Percentiles rank a stretch among this genome's conserved stretches.
These are phyloP conservation scores for Tubosaeta sp. DNA, from an alignment of 768 basidiomycete species.

Conservation along the genomic window DNA sequence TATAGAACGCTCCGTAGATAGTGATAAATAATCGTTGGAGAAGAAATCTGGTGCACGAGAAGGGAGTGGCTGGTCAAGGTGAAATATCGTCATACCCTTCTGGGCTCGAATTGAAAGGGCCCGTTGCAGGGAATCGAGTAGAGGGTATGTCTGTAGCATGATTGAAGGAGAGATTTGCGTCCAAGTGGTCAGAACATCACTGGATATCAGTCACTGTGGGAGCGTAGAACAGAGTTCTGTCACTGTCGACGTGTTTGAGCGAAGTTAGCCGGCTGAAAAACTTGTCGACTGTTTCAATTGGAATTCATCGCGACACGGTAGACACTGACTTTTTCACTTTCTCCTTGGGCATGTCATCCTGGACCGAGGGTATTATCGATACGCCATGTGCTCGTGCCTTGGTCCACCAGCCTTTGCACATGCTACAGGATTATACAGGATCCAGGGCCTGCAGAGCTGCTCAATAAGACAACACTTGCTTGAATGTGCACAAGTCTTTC, in stretches of 20 bases:
- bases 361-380: too few species aligned
- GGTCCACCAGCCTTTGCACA: too few species aligned
- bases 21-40: slow-evolving; percentile 51
- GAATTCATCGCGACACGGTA: too few species aligned
- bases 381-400: too few species aligned
- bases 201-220: not conserved
- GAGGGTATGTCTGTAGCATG: slow-evolving; percentile 10
- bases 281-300: not conserved
- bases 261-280: too few species aligned
- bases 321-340: not conserved
- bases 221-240: too few species aligned
- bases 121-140: slow-evolving; percentile 14
- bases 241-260: not conserved
- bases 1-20: slow-evolving; percentile 34
- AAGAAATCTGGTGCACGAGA: slow-evolving; percentile 33
- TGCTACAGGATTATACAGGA: not conserved
- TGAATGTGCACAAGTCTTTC: too few species aligned
- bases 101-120: slow-evolving; percentile 6
- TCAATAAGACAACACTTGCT: too few species aligned
- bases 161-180: not conserved
- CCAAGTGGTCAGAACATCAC: not conserved
- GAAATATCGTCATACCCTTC: slow-evolving; percentile 9
- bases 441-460: too few species aligned
- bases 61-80: slow-evolving; percentile 16
- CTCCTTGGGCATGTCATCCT: too few species aligned